phyloP scores from a whole-genome alignment of 257 asterid species.

The Plantago major region DNA sequence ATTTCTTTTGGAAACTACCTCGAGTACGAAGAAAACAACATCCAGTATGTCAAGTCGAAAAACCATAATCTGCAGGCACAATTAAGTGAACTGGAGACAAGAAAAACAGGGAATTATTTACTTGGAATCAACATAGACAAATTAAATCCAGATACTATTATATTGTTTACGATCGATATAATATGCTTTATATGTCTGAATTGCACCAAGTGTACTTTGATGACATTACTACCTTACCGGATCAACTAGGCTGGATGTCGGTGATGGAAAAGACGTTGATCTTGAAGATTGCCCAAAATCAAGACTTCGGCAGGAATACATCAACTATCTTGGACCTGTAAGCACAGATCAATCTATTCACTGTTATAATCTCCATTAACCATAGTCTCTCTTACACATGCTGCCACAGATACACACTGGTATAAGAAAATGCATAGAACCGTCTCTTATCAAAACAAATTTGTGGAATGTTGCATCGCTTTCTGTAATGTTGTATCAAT shows the following conservation, averaged over 20 bases:
- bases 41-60: no score
- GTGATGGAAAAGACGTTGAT: constrained; percentile 67
- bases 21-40: no score
- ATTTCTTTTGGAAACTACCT: neutral
- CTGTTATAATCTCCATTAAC: neutral
- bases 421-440: neutral
- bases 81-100: no score
- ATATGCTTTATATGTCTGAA: neutral
- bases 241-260: constrained; percentile 64
- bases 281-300: constrained; percentile 58
- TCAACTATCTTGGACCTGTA: constrained; percentile 79
- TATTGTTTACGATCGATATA: neutral
- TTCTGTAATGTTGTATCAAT: no score
- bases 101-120: no score
- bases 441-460: no score
- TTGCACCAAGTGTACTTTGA: neutral
- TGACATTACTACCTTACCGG: constrained; percentile 6
- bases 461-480: no score
- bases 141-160: no score
- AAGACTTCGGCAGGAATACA: constrained; percentile 54
- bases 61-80: no score
- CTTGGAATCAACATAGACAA: no score
- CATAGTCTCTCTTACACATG: neutral
- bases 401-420: neutral
- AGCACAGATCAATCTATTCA: constrained; percentile 10